phyloP scores from a whole-genome alignment of 2,329 filamentous ascomycete genomes.

The Botrytis porri region DNA sequence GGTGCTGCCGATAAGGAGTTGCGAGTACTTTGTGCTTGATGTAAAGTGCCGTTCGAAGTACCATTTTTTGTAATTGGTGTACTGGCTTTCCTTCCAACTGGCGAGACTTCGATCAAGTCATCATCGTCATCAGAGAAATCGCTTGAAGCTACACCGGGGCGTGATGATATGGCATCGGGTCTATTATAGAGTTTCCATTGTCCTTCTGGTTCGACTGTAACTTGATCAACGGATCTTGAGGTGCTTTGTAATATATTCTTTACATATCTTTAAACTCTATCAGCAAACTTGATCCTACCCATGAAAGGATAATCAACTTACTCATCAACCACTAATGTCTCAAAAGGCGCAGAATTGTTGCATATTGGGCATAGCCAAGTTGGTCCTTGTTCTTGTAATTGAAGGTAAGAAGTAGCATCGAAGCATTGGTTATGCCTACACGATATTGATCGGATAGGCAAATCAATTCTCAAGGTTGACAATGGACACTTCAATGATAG shows the following conservation, averaged over 20 bases:
- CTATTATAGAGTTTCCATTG: conserved; percentile 57
- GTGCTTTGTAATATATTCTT: conserved; percentile 80
- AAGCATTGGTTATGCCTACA: conserved; percentile 95
- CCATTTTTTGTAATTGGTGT: conserved; percentile 25
- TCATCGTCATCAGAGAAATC: conserved; percentile 44
- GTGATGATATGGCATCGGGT: conserved; percentile 21
- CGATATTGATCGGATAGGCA: conserved; percentile 73
- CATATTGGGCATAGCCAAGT: conserved; percentile 97
- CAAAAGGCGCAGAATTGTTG: conserved; percentile 77
- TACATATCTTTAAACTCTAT: conserved; percentile 61
- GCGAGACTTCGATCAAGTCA: conserved; percentile 49
- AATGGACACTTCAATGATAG: conserved; percentile 92
- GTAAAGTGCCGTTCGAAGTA: conserved; percentile 28
- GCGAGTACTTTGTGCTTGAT: conserved; percentile 22
- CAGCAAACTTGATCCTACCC: conserved; percentile 22
- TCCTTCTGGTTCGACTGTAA: conserved; percentile 85
- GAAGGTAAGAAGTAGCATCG: conserved; percentile 86
- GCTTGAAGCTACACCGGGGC: conserved; percentile 30
- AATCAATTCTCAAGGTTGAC: conserved; percentile 75
- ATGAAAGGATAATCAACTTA: conserved; percentile 45
- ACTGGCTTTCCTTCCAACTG: conserved; percentile 36
- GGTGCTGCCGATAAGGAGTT: conserved; percentile 40
- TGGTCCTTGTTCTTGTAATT: conserved; percentile 91
- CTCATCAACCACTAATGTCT: conserved; percentile 83
- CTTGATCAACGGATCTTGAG: conserved; percentile 69